Evolutionary conservation across 2,329 filamentous ascomycete genomes (phyloP).

Genomic region (Lomentospora prolificans): DNA sequence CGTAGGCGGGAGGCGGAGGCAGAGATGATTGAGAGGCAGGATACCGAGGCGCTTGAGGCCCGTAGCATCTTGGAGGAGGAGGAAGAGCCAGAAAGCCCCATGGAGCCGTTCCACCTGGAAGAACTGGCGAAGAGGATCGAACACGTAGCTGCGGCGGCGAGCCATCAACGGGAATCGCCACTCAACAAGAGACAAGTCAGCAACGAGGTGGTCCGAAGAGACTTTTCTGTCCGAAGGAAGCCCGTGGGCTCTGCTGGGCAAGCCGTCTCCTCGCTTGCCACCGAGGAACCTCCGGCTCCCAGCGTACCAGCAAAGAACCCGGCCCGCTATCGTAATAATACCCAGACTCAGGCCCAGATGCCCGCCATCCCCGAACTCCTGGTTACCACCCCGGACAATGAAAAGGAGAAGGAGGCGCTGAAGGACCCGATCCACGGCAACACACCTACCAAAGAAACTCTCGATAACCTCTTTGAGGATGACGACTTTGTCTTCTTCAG

Average conservation of each 20-base stretch:
- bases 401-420: slow-evolving; percentile 5
- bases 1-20: slow-evolving; percentile 21
- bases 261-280: not conserved
- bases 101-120: slow-evolving; percentile 41
- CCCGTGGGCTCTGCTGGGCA: slow-evolving; percentile 4
- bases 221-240: slow-evolving; percentile 16
- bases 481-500: slow-evolving; percentile 38
- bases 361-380: slow-evolving; percentile 33
- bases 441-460: not conserved
- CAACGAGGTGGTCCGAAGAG: slow-evolving; percentile 14
- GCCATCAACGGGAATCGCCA: not conserved
- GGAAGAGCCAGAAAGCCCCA: slow-evolving; percentile 20
- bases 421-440: not conserved
- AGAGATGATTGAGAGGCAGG: slow-evolving; percentile 7
- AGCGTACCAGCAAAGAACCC: slow-evolving; percentile 10
- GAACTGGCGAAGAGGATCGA: slow-evolving; percentile 33
- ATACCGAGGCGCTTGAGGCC: not conserved
- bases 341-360: slow-evolving; percentile 17
- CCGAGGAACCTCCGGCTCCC: not conserved
- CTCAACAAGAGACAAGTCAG: not conserved
- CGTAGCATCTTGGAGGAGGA: not conserved
- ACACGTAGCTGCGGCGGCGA: slow-evolving; percentile 20
- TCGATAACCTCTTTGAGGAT: slow-evolving; percentile 20
- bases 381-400: slow-evolving; percentile 13
- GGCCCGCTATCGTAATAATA: not conserved